Conservation (phyloP, 257 asterid genomes). For the Solanum chaucha region DNA sequence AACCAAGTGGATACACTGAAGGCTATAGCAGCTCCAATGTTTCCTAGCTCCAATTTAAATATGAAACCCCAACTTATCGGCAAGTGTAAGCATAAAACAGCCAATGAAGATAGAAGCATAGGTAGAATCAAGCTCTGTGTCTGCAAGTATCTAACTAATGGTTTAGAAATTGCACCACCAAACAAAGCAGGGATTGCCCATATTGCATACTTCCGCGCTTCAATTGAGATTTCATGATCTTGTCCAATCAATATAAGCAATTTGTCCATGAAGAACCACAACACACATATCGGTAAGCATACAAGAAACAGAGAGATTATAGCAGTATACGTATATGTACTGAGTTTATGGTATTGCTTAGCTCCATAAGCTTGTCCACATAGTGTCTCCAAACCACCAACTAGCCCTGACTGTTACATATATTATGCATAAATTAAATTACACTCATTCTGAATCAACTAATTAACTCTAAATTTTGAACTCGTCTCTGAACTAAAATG, state of each 20-base stretch:
- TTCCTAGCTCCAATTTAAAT: slow-evolving; percentile 24
- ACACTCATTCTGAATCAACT: neutral
- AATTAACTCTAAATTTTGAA: neutral
- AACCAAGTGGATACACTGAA: slow-evolving; percentile 43
- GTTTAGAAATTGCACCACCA: slow-evolving; percentile 39
- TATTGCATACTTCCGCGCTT: slow-evolving; percentile 27
- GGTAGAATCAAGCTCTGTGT: slow-evolving; percentile 51
- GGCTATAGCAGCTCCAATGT: slow-evolving; percentile 42
- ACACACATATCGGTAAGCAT: slow-evolving; percentile 36
- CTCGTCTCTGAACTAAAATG: neutral
- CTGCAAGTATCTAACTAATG: slow-evolving; percentile 46
- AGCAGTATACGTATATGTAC: slow-evolving; percentile 34
- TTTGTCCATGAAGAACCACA: slow-evolving; percentile 42
- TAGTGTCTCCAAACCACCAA: slow-evolving; percentile 51
- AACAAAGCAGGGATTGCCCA: slow-evolving; percentile 43
- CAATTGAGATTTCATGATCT: slow-evolving; percentile 34
- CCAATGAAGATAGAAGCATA: slow-evolving; percentile 27
- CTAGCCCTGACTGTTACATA: slow-evolving; percentile 37
- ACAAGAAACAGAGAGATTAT: slow-evolving; percentile 31
- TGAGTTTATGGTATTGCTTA: slow-evolving; percentile 36
- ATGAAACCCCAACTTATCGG: slow-evolving; percentile 40
- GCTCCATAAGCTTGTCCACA: slow-evolving; percentile 74
- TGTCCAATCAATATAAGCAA: slow-evolving; percentile 34
- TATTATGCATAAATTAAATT: neutral
- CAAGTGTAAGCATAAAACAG: slow-evolving; percentile 40